Conservation (phyloP, 23 red algal species). For the Chondrus crispus region DNA sequence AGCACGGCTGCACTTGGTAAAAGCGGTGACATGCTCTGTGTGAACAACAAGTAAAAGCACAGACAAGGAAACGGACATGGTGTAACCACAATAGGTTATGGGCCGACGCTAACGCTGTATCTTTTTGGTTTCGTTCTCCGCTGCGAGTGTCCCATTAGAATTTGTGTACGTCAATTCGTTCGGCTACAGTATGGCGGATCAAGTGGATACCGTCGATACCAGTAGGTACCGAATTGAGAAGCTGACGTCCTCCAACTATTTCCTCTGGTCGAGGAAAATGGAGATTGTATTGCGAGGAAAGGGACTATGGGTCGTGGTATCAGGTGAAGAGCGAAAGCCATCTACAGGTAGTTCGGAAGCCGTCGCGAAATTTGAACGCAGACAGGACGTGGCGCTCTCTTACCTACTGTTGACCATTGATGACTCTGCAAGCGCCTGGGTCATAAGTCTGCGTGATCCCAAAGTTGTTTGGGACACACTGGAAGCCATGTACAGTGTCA, state of each 20-base stretch:
- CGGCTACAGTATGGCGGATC: too few species aligned
- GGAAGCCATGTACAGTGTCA: background rate
- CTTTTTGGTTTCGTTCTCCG: too few species aligned
- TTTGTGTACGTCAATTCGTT: too few species aligned
- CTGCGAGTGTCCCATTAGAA: too few species aligned
- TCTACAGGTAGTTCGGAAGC: background rate
- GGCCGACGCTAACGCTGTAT: too few species aligned
- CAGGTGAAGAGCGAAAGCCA: background rate
- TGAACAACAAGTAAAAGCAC: too few species aligned
- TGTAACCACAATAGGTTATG: too few species aligned
- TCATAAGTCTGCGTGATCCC: background rate
- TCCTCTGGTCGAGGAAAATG: background rate
- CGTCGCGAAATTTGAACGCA: background rate
- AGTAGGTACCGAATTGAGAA: background rate
- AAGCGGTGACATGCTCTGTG: too few species aligned
- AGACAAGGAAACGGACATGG: too few species aligned
- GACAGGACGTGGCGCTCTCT: background rate
- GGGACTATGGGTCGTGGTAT: background rate
- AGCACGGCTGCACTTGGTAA: too few species aligned
- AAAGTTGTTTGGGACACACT: background rate
- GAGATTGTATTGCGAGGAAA: background rate
- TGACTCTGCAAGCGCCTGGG: background rate
- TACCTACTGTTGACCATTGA: background rate
- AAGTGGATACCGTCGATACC: too few species aligned
- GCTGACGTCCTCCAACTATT: background rate